Evolutionary conservation across 495 filamentous ascomycete species (phyloP).

Genomic region (Polyplosphaeria fusca): DNA sequence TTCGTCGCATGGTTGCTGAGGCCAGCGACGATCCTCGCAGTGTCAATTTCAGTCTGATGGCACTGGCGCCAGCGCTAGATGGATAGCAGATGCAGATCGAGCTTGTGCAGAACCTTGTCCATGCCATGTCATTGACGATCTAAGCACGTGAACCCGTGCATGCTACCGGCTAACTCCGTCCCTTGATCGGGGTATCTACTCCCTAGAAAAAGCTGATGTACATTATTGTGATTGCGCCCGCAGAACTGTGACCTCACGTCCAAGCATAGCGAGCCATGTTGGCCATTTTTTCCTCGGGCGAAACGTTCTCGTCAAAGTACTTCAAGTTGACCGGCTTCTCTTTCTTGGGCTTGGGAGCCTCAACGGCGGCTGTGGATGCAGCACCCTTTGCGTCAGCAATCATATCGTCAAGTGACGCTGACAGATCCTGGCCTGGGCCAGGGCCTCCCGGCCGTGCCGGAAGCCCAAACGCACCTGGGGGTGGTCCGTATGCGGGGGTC

Average conservation of each 20-base stretch:
- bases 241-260: too few relatives aligned
- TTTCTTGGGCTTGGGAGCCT: constrained; percentile 51
- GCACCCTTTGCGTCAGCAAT: constrained; percentile 42
- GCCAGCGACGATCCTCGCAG: constrained; percentile 15
- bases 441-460: background rate
- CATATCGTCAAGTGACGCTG: constrained; percentile 59
- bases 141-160: too few relatives aligned
- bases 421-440: constrained; percentile 6
- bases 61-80: constrained; percentile 24
- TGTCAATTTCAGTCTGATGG: constrained; percentile 37
- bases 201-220: too few relatives aligned
- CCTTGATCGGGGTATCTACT: too few relatives aligned
- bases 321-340: constrained; percentile 51
- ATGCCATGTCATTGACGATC: too few relatives aligned
- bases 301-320: constrained; percentile 72
- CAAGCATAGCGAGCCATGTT: constrained; percentile 70
- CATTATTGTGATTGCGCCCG: too few relatives aligned
- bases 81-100: too few relatives aligned
- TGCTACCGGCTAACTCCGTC: too few relatives aligned
- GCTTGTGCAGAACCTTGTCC: too few relatives aligned
- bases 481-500: background rate
- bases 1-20: constrained; percentile 20
- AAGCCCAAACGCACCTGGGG: background rate
- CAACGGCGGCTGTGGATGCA: constrained; percentile 36
- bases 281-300: constrained; percentile 87